Conservation (phyloP, 2,329 filamentous ascomycete genomes). For the Trichocomaceae sp. region DNA sequence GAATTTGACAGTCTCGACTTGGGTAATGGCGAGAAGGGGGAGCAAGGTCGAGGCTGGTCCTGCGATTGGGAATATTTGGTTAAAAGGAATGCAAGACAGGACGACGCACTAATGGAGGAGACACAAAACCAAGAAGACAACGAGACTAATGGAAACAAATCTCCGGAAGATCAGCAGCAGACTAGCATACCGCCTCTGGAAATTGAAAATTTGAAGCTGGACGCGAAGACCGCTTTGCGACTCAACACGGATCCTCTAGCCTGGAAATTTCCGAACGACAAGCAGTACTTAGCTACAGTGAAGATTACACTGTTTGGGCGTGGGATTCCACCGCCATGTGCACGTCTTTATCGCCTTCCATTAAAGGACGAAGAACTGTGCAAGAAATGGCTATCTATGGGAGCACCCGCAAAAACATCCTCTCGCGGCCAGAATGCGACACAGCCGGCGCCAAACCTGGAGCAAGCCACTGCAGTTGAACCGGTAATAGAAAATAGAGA, state of each 20-base stretch:
- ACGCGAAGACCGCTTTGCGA: conserved; percentile 3
- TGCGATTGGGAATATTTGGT: conserved; percentile 78
- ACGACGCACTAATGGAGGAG: conserved; percentile 9
- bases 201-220: conserved; percentile 37
- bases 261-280: conserved; percentile 9
- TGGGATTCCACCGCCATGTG: conserved; percentile 64
- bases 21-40: conserved; percentile 67
- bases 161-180: conserved; percentile 4
- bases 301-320: conserved; percentile 61
- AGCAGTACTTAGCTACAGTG: conserved; percentile 50
- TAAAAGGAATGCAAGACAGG: conserved; percentile 17
- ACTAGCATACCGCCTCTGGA: conserved; percentile 22
- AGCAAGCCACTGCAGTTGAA: conserved; percentile 16
- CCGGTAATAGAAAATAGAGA: conserved; percentile 16
- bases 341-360: conserved; percentile 84
- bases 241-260: conserved; percentile 1
- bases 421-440: neutral
- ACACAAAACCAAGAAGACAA: conserved; percentile 2
- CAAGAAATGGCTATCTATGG: conserved; percentile 60
- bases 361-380: conserved; percentile 49
- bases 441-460: neutral
- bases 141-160: conserved; percentile 1
- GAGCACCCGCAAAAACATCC: neutral
- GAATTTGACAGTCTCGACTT: conserved; percentile 70
- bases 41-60: conserved; percentile 72